Evolutionary conservation across 306 rosid genomes (phyloP).

Genomic region (Ormosia emarginata): DNA sequence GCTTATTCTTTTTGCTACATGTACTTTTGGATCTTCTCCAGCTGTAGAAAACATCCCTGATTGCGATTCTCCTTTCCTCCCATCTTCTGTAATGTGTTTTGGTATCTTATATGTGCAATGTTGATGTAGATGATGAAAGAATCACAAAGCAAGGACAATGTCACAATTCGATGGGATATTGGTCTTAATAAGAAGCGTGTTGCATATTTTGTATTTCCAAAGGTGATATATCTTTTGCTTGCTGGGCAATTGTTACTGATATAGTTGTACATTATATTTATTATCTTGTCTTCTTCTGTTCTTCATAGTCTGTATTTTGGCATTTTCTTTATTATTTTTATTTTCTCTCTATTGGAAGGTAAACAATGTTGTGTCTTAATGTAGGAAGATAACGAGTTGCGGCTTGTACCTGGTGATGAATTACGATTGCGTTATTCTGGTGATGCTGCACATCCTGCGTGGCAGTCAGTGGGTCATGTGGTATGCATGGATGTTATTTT

Average conservation of each 20-base stretch:
- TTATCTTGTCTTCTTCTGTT: not conserved
- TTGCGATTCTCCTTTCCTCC: not conserved
- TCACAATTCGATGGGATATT: slow-evolving; percentile 93
- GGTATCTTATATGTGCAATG: slow-evolving; percentile 24
- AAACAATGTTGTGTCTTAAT: slow-evolving; percentile 24
- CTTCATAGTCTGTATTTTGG: not conserved
- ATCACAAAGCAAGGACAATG: slow-evolving; percentile 97
- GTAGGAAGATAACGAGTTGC: slow-evolving; percentile 97
- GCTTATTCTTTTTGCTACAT: not conserved
- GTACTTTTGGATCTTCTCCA: not conserved
- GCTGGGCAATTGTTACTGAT: not conserved
- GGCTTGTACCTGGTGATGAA: slow-evolving; percentile 99
- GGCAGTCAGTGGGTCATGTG: slow-evolving; percentile 99
- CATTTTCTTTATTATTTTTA: not conserved
- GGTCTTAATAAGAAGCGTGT: slow-evolving; percentile 98
- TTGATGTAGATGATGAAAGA: slow-evolving; percentile 93
- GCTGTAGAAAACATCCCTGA: not conserved
- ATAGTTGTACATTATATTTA: not conserved
- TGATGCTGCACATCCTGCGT: slow-evolving; percentile 99
- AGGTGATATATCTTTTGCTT: slow-evolving; percentile 46
- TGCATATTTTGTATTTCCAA: slow-evolving; percentile 96
- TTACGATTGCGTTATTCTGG: slow-evolving; percentile 95
- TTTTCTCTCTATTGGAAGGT: not conserved
- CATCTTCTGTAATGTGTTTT: slow-evolving; percentile 17
- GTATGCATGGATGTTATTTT: slow-evolving; percentile 41